Percentiles rank a stretch among this genome's conserved stretches.
Evolutionary conservation across 495 filamentous ascomycete genomes (phyloP).

Genomic region (Cairneyella variabilis): DNA sequence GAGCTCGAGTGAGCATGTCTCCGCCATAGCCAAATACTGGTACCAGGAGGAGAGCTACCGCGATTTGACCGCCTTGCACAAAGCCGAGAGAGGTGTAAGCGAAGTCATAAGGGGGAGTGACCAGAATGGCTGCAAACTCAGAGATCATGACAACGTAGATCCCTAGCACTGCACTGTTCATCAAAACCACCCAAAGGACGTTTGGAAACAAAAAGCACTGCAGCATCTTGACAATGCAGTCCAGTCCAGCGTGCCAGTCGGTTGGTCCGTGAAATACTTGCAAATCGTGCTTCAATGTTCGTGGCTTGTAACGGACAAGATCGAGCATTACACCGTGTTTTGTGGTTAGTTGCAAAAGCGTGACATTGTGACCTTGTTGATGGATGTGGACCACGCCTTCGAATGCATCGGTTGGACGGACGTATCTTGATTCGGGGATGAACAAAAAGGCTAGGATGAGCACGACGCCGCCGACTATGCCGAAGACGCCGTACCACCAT

Average conservation of each 20-base stretch:
- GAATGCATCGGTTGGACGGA: slow-evolving; percentile 1
- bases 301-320: background rate
- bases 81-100: slow-evolving; percentile 1
- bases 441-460: background rate
- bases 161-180: slow-evolving; percentile 3
- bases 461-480: background rate
- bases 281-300: background rate
- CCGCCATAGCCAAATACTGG: slow-evolving; percentile 1
- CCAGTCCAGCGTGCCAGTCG: background rate
- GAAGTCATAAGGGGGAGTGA: background rate
- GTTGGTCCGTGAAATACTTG: background rate
- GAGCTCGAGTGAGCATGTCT: background rate
- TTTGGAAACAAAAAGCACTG: background rate
- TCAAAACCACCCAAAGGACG: background rate
- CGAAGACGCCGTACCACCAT: slow-evolving; percentile 6
- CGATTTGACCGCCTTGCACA: background rate
- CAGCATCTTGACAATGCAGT: background rate
- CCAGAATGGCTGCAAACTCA: background rate
- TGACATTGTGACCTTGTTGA: background rate
- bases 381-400: slow-evolving; percentile 1
- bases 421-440: background rate
- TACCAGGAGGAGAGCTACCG: background rate
- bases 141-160: background rate
- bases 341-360: background rate
- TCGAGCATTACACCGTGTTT: background rate